A percentile compares a stretch with the other conserved stretches of the same genome.
phyloP scores from a whole-genome alignment of 2,329 filamentous ascomycete genomes.

The Rhexocercosporidium sp. region DNA sequence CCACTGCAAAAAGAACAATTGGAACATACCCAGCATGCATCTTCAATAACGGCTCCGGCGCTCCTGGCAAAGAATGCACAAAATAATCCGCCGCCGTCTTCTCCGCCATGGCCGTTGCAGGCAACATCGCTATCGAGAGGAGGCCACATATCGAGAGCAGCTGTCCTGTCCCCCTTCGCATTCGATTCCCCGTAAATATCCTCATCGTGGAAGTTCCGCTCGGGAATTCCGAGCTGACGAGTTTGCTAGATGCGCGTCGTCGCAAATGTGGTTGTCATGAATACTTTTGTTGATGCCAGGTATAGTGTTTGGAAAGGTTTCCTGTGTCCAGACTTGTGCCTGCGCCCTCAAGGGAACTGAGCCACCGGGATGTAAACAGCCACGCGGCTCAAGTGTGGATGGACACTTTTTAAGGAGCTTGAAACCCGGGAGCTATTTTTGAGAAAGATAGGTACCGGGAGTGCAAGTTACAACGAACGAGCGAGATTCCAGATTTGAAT shows the following conservation, averaged over 20 bases:
- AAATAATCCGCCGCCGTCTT: conserved; percentile 86
- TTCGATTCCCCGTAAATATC: conserved; percentile 29
- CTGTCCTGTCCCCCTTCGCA: conserved; percentile 18
- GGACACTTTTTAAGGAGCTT: conserved; percentile 1
- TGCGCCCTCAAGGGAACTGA: neutral
- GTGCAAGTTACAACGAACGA: too few relatives aligned
- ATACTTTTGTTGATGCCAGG: conserved; percentile 10
- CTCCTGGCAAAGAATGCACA: conserved; percentile 82
- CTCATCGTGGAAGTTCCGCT: conserved; percentile 34
- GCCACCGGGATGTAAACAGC: neutral
- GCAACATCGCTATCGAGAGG: conserved; percentile 52
- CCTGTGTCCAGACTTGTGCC: too few relatives aligned
- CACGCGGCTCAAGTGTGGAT: neutral
- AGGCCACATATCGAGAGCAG: conserved; percentile 39
- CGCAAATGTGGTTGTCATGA: conserved; percentile 12
- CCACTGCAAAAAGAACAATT: neutral
- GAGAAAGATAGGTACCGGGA: neutral
- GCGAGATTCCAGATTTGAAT: neutral
- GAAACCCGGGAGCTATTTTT: conserved; percentile 8
- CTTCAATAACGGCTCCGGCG: conserved; percentile 80
- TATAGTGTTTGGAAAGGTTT: neutral
- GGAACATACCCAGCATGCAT: conserved; percentile 93
- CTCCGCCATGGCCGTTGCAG: conserved; percentile 48
- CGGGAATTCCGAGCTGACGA: neutral
- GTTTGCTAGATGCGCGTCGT: conserved; percentile 3